These are phyloP conservation scores for Penicillium brasilianum DNA, from an alignment of 2,329 filamentous ascomycete genomes.

Conservation along the genomic window DNA sequence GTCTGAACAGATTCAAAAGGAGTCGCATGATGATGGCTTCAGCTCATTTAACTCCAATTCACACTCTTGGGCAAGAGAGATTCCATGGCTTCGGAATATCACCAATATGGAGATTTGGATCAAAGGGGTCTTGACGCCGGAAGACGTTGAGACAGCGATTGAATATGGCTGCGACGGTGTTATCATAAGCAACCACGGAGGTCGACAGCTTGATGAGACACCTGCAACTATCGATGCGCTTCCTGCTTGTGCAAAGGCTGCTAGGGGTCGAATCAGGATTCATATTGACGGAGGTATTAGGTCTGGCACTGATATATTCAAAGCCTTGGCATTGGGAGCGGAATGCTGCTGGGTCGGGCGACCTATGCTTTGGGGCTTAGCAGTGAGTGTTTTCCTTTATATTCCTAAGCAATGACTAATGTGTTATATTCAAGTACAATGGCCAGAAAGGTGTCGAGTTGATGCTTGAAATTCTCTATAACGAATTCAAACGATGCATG, in stretches of 20 bases:
- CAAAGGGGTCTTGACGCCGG: slow-evolving; percentile 39
- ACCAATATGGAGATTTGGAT: slow-evolving; percentile 54
- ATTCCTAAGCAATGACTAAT: neutral
- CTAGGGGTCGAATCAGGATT: slow-evolving; percentile 38
- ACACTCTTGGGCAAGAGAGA: slow-evolving; percentile 54
- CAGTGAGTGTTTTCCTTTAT: slow-evolving; percentile 29
- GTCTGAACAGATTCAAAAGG: slow-evolving; percentile 29
- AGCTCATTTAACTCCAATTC: slow-evolving; percentile 28
- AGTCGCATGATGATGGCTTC: slow-evolving; percentile 33
- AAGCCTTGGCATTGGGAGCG: slow-evolving; percentile 43
- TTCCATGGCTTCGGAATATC: slow-evolving; percentile 55
- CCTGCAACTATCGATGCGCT: slow-evolving; percentile 46
- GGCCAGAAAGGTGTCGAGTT: slow-evolving; percentile 40
- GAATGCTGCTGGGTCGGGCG: slow-evolving; percentile 41
- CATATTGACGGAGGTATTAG: slow-evolving; percentile 44
- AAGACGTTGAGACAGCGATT: slow-evolving; percentile 44
- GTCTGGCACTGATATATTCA: slow-evolving; percentile 44
- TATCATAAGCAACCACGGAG: slow-evolving; percentile 47
- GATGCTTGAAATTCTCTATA: slow-evolving; percentile 38
- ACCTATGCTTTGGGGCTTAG: slow-evolving; percentile 42
- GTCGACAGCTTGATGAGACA: slow-evolving; percentile 44
- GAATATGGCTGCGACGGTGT: slow-evolving; percentile 45
- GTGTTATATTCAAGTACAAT: slow-evolving; percentile 28
- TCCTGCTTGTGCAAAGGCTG: slow-evolving; percentile 34
- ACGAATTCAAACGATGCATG: slow-evolving; percentile 40